A percentile compares a stretch with the other conserved stretches of the same genome.
Evolutionary conservation across 2,329 filamentous ascomycete species (phyloP).

Genomic region (Trichoderma sp.): DNA sequence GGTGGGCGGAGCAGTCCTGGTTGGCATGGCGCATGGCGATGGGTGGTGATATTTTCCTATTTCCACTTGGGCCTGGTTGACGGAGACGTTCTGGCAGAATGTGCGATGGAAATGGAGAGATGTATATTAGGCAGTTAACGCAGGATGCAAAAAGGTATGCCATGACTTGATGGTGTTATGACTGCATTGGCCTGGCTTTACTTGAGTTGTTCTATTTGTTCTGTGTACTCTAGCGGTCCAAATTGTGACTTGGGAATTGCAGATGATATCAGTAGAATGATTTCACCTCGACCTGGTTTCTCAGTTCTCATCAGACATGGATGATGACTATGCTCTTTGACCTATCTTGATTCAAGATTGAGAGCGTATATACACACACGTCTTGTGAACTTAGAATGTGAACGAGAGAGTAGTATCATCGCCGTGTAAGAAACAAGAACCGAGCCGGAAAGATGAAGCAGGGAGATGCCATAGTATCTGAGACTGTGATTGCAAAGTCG

Average conservation of each 20-base stretch:
- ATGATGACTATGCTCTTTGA: background rate
- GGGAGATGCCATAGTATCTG: background rate
- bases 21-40: constrained; percentile 22
- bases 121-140: constrained; percentile 21
- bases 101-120: constrained; percentile 12
- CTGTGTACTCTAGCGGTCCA: background rate
- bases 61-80: constrained; percentile 18
- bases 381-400: too few relatives aligned
- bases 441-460: background rate
- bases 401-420: background rate
- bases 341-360: background rate
- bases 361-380: background rate
- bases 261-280: background rate
- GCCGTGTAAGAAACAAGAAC: background rate
- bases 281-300: background rate
- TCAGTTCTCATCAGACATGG: background rate
- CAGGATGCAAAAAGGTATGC: constrained; percentile 15
- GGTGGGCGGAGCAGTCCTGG: constrained; percentile 22
- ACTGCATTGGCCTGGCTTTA: background rate
- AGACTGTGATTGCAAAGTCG: background rate
- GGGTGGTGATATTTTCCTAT: constrained; percentile 18
- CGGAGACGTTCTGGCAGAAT: constrained; percentile 11
- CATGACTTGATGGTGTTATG: constrained; percentile 10
- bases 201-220: background rate
- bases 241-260: background rate